phyloP scores from a whole-genome alignment of 176 grass and related monocot genomes.

The Canna indica region DNA sequence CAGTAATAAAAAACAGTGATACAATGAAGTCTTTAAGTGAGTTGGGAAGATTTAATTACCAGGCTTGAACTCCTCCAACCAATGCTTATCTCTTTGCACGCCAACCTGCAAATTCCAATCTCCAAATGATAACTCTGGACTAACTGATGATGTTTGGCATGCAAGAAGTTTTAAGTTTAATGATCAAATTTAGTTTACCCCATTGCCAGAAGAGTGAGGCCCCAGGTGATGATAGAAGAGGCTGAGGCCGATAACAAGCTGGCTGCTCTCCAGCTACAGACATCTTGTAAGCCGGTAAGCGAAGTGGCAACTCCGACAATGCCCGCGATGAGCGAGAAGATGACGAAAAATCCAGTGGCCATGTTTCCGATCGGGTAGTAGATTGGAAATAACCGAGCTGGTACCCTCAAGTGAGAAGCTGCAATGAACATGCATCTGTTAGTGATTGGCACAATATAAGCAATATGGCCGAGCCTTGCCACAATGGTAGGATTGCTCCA shows the following conservation, averaged over 20 bases:
- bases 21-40: no score
- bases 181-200: constrained; percentile 29
- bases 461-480: no score
- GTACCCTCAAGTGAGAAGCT: constrained; percentile 35
- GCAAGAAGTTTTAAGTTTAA: no score
- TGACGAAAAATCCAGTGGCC: constrained; percentile 89
- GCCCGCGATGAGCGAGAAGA: constrained; percentile 59
- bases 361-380: constrained; percentile 95
- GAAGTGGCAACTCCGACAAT: constrained; percentile 74
- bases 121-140: no score
- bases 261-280: constrained; percentile 23
- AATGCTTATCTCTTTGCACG: constrained; percentile 90
- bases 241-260: constrained; percentile 61
- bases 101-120: constrained; percentile 33
- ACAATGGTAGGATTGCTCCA: no score
- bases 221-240: constrained; percentile 53
- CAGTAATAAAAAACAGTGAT: no score
- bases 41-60: constrained; percentile 12
- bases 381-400: constrained; percentile 77
- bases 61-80: constrained; percentile 47
- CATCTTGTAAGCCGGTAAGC: constrained; percentile 61
- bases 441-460: neutral
- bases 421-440: neutral
- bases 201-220: constrained; percentile 79
- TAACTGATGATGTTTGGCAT: no score